A percentile compares a stretch with the other conserved stretches of the same genome.
These are phyloP conservation scores for Penicillium taxi DNA, from an alignment of 495 filamentous ascomycete species.

Conservation along the genomic window DNA sequence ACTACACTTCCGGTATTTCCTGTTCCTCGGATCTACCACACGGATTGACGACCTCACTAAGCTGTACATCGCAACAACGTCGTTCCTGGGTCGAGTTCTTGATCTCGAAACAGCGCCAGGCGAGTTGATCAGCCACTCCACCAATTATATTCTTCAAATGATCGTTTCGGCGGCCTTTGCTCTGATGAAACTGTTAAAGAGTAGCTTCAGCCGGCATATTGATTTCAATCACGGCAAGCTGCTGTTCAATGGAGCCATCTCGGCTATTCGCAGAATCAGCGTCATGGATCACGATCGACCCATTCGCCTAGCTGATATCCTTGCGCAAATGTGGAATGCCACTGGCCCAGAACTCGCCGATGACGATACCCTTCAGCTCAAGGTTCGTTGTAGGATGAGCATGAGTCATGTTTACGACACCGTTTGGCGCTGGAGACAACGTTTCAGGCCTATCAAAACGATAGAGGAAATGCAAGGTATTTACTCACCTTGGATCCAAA, in stretches of 20 bases:
- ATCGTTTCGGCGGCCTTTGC: slow-evolving; percentile 81
- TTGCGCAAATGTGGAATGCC: slow-evolving; percentile 45
- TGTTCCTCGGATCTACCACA: slow-evolving; percentile 48
- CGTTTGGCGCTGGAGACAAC: slow-evolving; percentile 43
- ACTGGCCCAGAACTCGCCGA: slow-evolving; percentile 26
- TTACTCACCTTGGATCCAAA: too few relatives aligned
- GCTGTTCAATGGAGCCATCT: slow-evolving; percentile 71
- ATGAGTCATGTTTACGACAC: slow-evolving; percentile 47
- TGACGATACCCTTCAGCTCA: slow-evolving; percentile 36
- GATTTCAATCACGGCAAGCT: slow-evolving; percentile 69
- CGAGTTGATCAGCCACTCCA: slow-evolving; percentile 59
- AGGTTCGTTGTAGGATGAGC: slow-evolving; percentile 43
- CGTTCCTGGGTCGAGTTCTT: slow-evolving; percentile 39
- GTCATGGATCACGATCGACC: slow-evolving; percentile 80
- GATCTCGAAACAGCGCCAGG: slow-evolving; percentile 41
- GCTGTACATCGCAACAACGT: slow-evolving; percentile 54
- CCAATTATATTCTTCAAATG: slow-evolving; percentile 91
- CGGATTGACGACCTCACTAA: slow-evolving; percentile 62
- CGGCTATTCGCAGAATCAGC: slow-evolving; percentile 67
- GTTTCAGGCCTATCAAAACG: slow-evolving; percentile 37
- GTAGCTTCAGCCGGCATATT: slow-evolving; percentile 58
- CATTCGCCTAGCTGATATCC: slow-evolving; percentile 42
- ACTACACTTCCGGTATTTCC: slow-evolving; percentile 40
- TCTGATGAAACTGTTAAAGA: slow-evolving; percentile 77
- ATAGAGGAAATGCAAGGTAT: slow-evolving; percentile 37